These are phyloP conservation scores for Closterium sp. DNA, from an alignment of 139 green algal species.

Conservation along the genomic window DNA sequence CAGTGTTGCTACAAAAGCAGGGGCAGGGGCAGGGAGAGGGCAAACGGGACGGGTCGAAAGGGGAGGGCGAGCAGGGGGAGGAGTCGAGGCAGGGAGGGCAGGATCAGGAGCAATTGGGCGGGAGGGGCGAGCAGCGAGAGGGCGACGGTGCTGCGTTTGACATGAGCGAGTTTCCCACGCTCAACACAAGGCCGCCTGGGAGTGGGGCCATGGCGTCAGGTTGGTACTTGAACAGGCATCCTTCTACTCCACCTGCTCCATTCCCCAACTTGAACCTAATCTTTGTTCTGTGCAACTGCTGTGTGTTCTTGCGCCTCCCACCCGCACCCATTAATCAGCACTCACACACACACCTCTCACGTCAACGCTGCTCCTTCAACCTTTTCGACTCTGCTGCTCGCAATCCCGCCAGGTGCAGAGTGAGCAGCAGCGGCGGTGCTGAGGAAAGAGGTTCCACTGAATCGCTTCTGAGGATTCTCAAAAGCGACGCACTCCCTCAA, in stretches of 20 bases:
- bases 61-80: constrained; percentile 10
- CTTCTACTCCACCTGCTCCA: background rate
- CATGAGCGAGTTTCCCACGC: constrained; percentile 34
- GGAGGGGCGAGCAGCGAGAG: background rate
- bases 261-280: background rate
- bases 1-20: constrained; percentile 4
- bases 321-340: background rate
- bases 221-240: no score
- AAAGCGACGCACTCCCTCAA: no score
- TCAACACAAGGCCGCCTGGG: background rate
- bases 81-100: constrained; percentile 4
- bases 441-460: no score
- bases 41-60: background rate
- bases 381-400: background rate
- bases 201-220: background rate
- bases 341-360: background rate
- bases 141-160: constrained; percentile 10
- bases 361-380: no score
- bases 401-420: no score
- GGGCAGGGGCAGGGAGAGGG: background rate
- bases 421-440: no score
- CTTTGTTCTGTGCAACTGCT: background rate
- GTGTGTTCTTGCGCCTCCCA: background rate
- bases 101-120: background rate
- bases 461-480: no score